phyloP scores from a whole-genome alignment of 1,284 basidiomycete genomes.

The Pisolithus thermaeus region DNA sequence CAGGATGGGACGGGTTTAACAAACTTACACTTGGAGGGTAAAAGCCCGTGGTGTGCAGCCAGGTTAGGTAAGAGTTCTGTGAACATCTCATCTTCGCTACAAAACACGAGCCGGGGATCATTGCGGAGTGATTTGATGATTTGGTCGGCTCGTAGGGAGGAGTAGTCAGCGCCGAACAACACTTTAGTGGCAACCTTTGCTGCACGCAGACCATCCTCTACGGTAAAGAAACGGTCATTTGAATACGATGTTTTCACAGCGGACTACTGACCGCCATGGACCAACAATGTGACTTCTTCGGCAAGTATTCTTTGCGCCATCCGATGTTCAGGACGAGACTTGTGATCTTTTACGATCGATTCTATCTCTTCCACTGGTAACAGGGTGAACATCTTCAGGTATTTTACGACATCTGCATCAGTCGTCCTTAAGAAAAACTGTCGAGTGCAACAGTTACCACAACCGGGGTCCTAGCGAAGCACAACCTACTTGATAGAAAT shows the following conservation, averaged over 20 bases:
- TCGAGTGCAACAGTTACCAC: conserved; percentile 2
- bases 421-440: conserved; percentile 87
- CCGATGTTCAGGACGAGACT: conserved; percentile 52
- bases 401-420: conserved; percentile 80
- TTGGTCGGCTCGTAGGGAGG: conserved; percentile 19
- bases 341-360: conserved; percentile 54
- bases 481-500: conserved; percentile 81
- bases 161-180: conserved; percentile 28
- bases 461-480: neutral
- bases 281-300: conserved; percentile 81
- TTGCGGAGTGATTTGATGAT: conserved; percentile 25
- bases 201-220: conserved; percentile 25
- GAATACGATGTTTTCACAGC: conserved; percentile 4
- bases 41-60: conserved; percentile 23
- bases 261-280: conserved; percentile 73
- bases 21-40: conserved; percentile 25
- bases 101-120: conserved; percentile 29
- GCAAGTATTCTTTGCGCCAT: conserved; percentile 79
- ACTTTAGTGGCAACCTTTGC: conserved; percentile 30
- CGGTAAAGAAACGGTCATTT: neutral
- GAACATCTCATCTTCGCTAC: conserved; percentile 27
- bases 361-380: conserved; percentile 58
- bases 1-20: neutral
- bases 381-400: conserved; percentile 83
- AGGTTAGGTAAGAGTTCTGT: conserved; percentile 21